Conservation (phyloP, 176 grass and related monocot genomes). For the Guadua angustifolia region DNA sequence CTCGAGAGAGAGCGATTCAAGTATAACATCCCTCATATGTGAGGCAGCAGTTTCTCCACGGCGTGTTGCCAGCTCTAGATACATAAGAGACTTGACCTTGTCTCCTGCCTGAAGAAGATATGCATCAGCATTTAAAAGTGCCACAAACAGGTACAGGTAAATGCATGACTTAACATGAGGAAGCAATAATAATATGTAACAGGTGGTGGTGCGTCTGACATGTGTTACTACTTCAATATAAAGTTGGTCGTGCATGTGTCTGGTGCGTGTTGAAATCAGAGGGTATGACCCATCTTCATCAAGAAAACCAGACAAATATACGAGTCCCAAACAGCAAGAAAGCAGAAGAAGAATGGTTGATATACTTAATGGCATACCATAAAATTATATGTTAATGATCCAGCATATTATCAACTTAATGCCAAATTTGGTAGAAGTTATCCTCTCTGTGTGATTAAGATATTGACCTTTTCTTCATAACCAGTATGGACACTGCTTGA, state of each 20-base stretch:
- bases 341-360: neutral
- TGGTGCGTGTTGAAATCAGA: neutral
- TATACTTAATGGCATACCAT: neutral
- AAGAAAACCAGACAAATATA: neutral
- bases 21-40: slow-evolving; percentile 59
- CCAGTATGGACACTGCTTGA: neutral
- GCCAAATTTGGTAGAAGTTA: neutral
- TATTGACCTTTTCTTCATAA: slow-evolving; percentile 6
- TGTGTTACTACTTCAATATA: neutral
- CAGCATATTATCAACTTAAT: neutral
- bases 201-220: neutral
- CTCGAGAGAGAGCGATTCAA: slow-evolving; percentile 44
- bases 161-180: slow-evolving; percentile 10
- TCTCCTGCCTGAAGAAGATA: slow-evolving; percentile 56
- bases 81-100: slow-evolving; percentile 60
- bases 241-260: neutral
- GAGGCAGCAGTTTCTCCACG: slow-evolving; percentile 61
- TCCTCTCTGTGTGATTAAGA: neutral
- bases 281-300: neutral
- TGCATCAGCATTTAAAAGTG: slow-evolving; percentile 6
- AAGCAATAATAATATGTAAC: neutral
- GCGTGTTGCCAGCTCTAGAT: slow-evolving; percentile 68
- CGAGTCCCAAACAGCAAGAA: neutral
- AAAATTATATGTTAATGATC: neutral
- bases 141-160: neutral